Percentiles rank a stretch among this genome's conserved stretches.
phyloP scores from a whole-genome alignment of 2,329 filamentous ascomycete species.

The Tolypocladium album region DNA sequence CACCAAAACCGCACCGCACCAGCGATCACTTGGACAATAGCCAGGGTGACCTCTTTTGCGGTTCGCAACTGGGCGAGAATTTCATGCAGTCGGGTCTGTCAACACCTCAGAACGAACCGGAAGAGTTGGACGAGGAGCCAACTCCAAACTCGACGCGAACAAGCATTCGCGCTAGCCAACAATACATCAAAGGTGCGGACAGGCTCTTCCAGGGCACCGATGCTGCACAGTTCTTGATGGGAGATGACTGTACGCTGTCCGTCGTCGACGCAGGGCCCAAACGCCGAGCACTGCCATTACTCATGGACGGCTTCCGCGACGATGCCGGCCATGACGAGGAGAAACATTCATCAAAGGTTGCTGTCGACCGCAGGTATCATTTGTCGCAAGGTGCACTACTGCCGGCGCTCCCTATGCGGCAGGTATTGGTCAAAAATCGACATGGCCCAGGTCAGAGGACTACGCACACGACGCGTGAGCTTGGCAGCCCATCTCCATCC shows the following conservation, averaged over 20 bases:
- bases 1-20: slow-evolving; percentile 9
- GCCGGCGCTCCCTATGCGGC: background rate
- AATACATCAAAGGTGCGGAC: background rate
- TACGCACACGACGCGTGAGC: background rate
- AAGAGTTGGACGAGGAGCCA: slow-evolving; percentile 3
- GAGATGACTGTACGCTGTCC: slow-evolving; percentile 26
- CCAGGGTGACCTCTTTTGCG: slow-evolving; percentile 20
- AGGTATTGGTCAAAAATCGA: slow-evolving; percentile 1
- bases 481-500: slow-evolving; percentile 14
- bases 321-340: slow-evolving; percentile 7
- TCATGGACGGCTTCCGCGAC: slow-evolving; percentile 23
- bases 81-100: slow-evolving; percentile 28
- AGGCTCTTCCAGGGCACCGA: slow-evolving; percentile 3
- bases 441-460: background rate
- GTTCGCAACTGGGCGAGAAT: slow-evolving; percentile 26
- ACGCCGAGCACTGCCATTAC: slow-evolving; percentile 11
- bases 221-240: slow-evolving; percentile 18
- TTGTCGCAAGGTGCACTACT: background rate
- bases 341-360: slow-evolving; percentile 8
- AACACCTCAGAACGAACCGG: slow-evolving; percentile 22
- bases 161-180: background rate
- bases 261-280: slow-evolving; percentile 15
- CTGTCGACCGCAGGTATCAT: slow-evolving; percentile 2
- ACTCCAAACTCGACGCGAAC: slow-evolving; percentile 3
- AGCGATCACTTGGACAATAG: slow-evolving; percentile 6